phyloP scores from a whole-genome alignment of 225 moss, liverwort and hornwort species.

The Climacium dendroides region DNA sequence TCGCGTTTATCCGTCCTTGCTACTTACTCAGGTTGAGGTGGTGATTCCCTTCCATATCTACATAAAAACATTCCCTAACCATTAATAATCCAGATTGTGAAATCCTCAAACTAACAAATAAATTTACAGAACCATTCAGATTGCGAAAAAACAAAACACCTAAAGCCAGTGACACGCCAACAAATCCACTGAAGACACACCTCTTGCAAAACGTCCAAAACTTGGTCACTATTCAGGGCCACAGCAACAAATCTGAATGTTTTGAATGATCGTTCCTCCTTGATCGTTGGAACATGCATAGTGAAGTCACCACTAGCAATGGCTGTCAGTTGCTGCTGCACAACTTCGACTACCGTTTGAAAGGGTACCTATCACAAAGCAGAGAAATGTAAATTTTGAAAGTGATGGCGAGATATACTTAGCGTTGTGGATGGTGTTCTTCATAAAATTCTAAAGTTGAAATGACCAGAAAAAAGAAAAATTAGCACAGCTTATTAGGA shows the following conservation, averaged over 20 bases:
- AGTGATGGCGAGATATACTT: neutral
- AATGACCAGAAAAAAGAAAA: neutral
- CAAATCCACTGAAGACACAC: constrained; percentile 3
- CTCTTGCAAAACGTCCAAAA: constrained; percentile 41
- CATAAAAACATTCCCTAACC: neutral
- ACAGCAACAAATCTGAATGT: constrained; percentile 71
- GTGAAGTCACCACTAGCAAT: constrained; percentile 46
- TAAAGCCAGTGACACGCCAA: neutral
- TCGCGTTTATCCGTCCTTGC: neutral
- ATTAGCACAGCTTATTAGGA: neutral
- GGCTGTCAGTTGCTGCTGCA: constrained; percentile 53
- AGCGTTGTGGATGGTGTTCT: neutral
- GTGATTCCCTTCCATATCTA: neutral
- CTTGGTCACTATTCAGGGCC: constrained; percentile 43
- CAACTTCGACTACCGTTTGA: constrained; percentile 38
- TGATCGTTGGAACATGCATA: constrained; percentile 57
- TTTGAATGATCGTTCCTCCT: constrained; percentile 60
- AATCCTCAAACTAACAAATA: neutral
- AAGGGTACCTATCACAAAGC: constrained; percentile 47
- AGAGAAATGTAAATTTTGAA: neutral
- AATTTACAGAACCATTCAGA: neutral
- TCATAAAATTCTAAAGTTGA: neutral
- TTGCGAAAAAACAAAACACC: neutral
- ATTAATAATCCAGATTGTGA: neutral
- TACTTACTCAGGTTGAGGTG: neutral